Conservation (phyloP, 2,329 filamentous ascomycete species). For the Fusarium longipes region DNA sequence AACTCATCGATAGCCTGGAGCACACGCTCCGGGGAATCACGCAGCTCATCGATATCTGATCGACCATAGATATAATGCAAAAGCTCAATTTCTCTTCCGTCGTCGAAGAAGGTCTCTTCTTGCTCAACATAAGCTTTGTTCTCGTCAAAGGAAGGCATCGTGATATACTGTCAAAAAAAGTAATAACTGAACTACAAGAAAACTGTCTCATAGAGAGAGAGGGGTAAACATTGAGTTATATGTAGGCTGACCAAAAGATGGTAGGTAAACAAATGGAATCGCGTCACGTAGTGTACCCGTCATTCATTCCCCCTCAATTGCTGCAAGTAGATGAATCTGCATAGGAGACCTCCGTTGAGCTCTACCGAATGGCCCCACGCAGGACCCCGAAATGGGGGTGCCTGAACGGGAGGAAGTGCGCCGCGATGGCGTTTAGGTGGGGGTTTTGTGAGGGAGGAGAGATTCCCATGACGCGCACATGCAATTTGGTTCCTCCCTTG, state of each 20-base stretch:
- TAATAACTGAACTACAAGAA: conserved; percentile 34
- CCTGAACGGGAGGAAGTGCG: conserved; percentile 22
- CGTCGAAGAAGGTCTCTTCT: conserved; percentile 66
- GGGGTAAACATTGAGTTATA: conserved; percentile 7
- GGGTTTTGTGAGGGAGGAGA: conserved; percentile 15
- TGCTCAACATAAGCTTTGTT: conserved; percentile 56
- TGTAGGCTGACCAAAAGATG: background rate
- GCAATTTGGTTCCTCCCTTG: conserved; percentile 10
- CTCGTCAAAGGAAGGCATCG: conserved; percentile 50
- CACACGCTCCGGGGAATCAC: conserved; percentile 71
- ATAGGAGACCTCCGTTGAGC: conserved; percentile 9
- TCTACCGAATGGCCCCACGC: conserved; percentile 19
- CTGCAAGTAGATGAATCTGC: conserved; percentile 21
- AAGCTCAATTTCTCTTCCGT: conserved; percentile 79
- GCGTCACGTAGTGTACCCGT: conserved; percentile 39
- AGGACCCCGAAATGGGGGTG: conserved; percentile 8
- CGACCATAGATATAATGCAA: conserved; percentile 75
- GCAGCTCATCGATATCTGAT: conserved; percentile 70
- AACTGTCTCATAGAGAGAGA: background rate
- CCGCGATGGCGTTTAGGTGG: conserved; percentile 28
- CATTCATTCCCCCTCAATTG: conserved; percentile 33
- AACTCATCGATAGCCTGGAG: conserved; percentile 78
- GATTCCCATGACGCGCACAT: conserved; percentile 40
- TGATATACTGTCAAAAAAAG: background rate
- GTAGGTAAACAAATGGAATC: conserved; percentile 19